These are phyloP conservation scores for Fusarium sublunatum DNA, from an alignment of 2,329 filamentous ascomycete genomes.

Conservation along the genomic window DNA sequence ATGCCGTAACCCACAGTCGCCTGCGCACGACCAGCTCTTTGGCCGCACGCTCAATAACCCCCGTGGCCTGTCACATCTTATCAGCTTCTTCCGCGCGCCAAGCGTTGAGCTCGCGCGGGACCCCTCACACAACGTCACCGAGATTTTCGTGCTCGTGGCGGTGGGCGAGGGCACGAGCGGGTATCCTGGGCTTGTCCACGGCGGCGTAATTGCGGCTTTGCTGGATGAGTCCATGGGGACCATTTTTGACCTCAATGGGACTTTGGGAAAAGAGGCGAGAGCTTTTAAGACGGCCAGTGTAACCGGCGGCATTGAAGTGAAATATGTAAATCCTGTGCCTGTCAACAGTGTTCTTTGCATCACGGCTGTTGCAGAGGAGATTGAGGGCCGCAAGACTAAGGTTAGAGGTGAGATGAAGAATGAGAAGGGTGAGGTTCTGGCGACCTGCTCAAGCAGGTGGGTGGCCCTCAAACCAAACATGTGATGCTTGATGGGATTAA, in stretches of 20 bases:
- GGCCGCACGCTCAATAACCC: slow-evolving; percentile 47
- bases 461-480: slow-evolving; percentile 49
- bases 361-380: slow-evolving; percentile 48
- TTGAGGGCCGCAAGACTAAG: slow-evolving; percentile 50
- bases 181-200: slow-evolving; percentile 51
- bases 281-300: slow-evolving; percentile 47
- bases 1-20: slow-evolving; percentile 48
- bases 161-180: slow-evolving; percentile 52
- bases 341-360: slow-evolving; percentile 48
- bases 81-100: slow-evolving; percentile 50
- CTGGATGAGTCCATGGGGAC: slow-evolving; percentile 54
- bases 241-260: slow-evolving; percentile 52
- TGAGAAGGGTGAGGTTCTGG: slow-evolving; percentile 47
- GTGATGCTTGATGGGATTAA: slow-evolving; percentile 20
- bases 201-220: slow-evolving; percentile 52
- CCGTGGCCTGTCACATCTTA: slow-evolving; percentile 49
- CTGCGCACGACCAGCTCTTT: slow-evolving; percentile 51
- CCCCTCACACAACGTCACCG: slow-evolving; percentile 43
- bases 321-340: slow-evolving; percentile 49
- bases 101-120: slow-evolving; percentile 43
- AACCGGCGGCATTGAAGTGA: slow-evolving; percentile 52
- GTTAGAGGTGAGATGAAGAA: slow-evolving; percentile 49
- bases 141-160: slow-evolving; percentile 48
- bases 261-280: slow-evolving; percentile 47
- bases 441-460: slow-evolving; percentile 49